Percentiles rank a stretch among this genome's conserved stretches.
These are phyloP conservation scores for Xylaria arbuscula DNA, from an alignment of 2,329 filamentous ascomycete species.

Conservation along the genomic window DNA sequence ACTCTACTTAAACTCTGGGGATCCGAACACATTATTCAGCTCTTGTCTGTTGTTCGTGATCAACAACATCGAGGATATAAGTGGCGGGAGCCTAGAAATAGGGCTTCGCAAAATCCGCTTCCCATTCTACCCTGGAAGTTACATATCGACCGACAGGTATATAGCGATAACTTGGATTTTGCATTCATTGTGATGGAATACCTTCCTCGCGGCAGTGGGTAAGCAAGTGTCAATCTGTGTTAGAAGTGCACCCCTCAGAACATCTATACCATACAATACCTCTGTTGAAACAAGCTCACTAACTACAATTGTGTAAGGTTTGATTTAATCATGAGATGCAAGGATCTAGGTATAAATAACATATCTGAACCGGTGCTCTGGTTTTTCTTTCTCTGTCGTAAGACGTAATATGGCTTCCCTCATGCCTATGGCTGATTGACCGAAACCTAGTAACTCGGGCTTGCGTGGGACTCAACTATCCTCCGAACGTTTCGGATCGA, in stretches of 20 bases:
- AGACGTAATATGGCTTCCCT: background rate
- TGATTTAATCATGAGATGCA: conserved; percentile 2
- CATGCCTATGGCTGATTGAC: background rate
- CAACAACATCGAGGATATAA: background rate
- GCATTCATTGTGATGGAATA: conserved; percentile 21
- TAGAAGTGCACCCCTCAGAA: background rate
- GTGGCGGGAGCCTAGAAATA: conserved; percentile 5
- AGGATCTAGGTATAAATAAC: background rate
- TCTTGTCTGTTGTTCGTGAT: conserved; percentile 8
- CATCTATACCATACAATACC: too few species aligned
- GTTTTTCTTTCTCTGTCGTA: conserved; percentile 27
- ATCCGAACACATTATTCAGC: conserved; percentile 17
- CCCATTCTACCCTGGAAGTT: conserved; percentile 20
- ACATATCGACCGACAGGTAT: background rate
- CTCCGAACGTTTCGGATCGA: conserved; percentile 9
- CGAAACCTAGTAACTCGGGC: conserved; percentile 17
- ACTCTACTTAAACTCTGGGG: conserved; percentile 17
- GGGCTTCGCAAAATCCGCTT: background rate
- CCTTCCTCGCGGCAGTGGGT: conserved; percentile 17
- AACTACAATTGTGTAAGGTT: background rate
- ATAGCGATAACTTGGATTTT: background rate
- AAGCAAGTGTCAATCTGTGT: background rate
- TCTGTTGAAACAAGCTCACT: background rate
- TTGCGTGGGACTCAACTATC: conserved; percentile 21
- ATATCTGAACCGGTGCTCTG: conserved; percentile 26